Conservation (phyloP, 2,329 filamentous ascomycete species). For the Colletotrichum cereale region DNA sequence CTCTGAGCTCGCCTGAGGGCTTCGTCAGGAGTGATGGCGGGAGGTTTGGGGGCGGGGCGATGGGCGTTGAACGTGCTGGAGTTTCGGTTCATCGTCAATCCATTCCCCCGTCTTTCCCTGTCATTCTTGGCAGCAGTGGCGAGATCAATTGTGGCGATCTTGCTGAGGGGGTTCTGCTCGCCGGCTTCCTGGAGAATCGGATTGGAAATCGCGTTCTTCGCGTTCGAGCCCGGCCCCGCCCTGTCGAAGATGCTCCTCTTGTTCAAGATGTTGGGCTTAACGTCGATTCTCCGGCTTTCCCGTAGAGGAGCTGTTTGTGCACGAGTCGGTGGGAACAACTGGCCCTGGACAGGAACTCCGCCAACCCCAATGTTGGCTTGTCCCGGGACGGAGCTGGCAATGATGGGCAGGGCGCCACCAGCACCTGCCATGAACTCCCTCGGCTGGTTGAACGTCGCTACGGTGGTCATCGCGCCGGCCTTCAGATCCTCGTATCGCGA, state of each 20-base stretch:
- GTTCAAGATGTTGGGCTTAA: constrained; percentile 38
- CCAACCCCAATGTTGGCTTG: constrained; percentile 53
- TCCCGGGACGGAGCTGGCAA: constrained; percentile 53
- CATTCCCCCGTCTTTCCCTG: constrained; percentile 53
- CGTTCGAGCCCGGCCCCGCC: constrained; percentile 43
- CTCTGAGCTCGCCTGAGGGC: constrained; percentile 51
- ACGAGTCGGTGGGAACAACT: constrained; percentile 58
- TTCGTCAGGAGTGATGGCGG: constrained; percentile 50
- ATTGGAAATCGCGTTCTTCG: constrained; percentile 62
- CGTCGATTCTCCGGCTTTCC: constrained; percentile 40
- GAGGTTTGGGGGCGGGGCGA: constrained; percentile 53
- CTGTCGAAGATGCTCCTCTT: constrained; percentile 49
- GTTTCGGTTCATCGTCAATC: constrained; percentile 47
- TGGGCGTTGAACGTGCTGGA: constrained; percentile 49
- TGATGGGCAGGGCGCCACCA: constrained; percentile 51
- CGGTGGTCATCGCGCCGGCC: constrained; percentile 52
- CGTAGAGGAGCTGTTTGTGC: constrained; percentile 45
- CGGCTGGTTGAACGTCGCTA: constrained; percentile 52
- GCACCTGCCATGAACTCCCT: constrained; percentile 45
- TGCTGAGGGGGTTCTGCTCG: constrained; percentile 56
- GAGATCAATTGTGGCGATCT: constrained; percentile 63
- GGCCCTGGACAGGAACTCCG: constrained; percentile 54
- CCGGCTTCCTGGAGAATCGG: constrained; percentile 57
- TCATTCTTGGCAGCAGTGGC: constrained; percentile 62
- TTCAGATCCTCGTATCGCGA: constrained; percentile 64